phyloP scores from a whole-genome alignment of 2,329 filamentous ascomycete genomes.

The Trichoderma hamatum region DNA sequence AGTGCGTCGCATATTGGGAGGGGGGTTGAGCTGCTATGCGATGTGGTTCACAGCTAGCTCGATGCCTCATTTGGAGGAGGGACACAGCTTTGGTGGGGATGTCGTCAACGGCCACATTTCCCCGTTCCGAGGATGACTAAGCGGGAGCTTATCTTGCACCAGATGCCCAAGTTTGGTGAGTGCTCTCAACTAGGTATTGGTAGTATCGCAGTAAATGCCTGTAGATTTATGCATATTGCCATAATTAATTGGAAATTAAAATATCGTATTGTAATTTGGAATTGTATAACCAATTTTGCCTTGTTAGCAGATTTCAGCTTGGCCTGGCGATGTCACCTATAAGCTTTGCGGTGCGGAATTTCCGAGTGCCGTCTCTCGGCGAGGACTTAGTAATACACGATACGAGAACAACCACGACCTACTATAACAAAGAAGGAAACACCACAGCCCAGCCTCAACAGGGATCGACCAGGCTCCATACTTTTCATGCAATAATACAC shows the following conservation, averaged over 20 bases:
- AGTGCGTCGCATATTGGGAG: conserved; percentile 42
- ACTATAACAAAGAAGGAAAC: background rate
- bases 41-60: conserved; percentile 13
- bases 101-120: conserved; percentile 25
- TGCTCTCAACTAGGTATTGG: background rate
- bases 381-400: background rate
- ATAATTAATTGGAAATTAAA: background rate
- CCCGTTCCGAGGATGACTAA: conserved; percentile 19
- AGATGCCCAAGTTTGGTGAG: background rate
- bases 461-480: background rate
- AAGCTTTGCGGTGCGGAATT: background rate
- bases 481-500: background rate
- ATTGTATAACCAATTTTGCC: background rate
- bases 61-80: conserved; percentile 9
- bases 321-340: background rate
- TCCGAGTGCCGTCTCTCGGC: background rate
- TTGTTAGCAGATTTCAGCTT: background rate
- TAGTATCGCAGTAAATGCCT: background rate
- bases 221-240: background rate
- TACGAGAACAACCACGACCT: too few relatives aligned
- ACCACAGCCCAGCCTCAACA: background rate
- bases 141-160: conserved; percentile 2
- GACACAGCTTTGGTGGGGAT: conserved; percentile 22
- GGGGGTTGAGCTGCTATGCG: conserved; percentile 20
- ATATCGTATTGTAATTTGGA: background rate